Evolutionary conservation across 2,329 filamentous ascomycete genomes (phyloP).

Genomic region (Microascus cirrosus): DNA sequence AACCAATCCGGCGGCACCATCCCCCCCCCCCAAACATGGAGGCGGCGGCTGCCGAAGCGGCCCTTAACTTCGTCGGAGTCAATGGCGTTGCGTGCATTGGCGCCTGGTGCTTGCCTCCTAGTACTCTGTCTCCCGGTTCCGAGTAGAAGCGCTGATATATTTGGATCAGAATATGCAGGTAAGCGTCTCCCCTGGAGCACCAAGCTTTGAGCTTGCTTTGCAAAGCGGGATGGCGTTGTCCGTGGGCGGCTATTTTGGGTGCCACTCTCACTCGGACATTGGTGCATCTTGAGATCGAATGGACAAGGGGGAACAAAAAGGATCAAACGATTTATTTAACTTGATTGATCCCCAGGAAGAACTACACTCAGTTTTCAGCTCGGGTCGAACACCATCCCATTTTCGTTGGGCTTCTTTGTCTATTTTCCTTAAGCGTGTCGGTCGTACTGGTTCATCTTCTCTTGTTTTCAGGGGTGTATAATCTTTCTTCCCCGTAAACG

Average conservation of each 20-base stretch:
- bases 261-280: not conserved
- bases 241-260: not conserved
- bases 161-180: not conserved
- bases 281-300: not conserved
- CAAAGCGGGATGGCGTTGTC: not conserved
- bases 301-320: not conserved
- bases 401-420: not conserved
- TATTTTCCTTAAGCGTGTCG: not conserved
- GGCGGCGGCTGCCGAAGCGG: not conserved
- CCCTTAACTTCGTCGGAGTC: not conserved
- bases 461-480: not conserved
- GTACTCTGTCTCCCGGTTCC: not conserved
- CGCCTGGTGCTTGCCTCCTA: not conserved
- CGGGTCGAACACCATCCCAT: not conserved
- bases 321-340: not conserved
- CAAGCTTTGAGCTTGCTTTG: not conserved
- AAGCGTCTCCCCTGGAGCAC: not conserved
- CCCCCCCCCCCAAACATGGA: not conserved
- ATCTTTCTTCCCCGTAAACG: not conserved
- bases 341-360: not conserved
- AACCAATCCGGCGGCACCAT: not conserved
- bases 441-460: not conserved
- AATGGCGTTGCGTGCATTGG: not conserved
- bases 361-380: not conserved
- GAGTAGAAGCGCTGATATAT: not conserved